These are phyloP conservation scores for Aureobasidium subglaciale DNA, from an alignment of 2,329 filamentous ascomycete genomes.

Conservation along the genomic window DNA sequence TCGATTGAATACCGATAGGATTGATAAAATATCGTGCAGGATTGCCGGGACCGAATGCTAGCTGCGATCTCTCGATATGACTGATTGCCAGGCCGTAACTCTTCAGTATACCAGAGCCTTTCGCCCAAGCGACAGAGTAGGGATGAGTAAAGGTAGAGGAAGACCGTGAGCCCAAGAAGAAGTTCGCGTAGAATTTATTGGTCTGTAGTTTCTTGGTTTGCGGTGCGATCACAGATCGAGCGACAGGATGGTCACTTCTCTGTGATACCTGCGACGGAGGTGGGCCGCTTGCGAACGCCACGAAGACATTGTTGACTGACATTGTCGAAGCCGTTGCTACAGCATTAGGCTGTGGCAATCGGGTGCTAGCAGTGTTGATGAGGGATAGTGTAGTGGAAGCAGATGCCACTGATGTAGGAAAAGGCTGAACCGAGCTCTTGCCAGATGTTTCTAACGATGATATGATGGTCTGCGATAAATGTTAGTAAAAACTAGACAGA, in stretches of 20 bases:
- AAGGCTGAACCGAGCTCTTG: conserved; percentile 23
- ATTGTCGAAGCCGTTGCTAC: conserved; percentile 20
- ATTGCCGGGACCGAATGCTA: conserved; percentile 33
- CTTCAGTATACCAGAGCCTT: conserved; percentile 46
- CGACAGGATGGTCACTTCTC: conserved; percentile 35
- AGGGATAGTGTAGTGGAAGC: conserved; percentile 25
- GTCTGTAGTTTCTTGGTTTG: conserved; percentile 51
- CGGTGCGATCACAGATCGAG: conserved; percentile 31
- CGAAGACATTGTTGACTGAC: conserved; percentile 32
- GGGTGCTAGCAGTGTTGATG: conserved; percentile 24
- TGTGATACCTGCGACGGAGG: conserved; percentile 36
- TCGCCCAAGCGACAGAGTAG: conserved; percentile 39
- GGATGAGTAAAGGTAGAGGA: conserved; percentile 66
- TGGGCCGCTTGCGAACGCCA: conserved; percentile 33
- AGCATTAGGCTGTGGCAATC: conserved; percentile 21
- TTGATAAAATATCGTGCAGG: conserved; percentile 62
- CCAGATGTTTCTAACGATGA: conserved; percentile 24
- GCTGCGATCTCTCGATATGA: conserved; percentile 61
- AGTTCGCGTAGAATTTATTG: conserved; percentile 66
- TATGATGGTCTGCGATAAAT: background rate
- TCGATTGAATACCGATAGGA: conserved; percentile 71
- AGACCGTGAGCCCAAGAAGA: conserved; percentile 67
- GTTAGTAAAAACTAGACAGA: background rate
- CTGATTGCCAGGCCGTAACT: conserved; percentile 75
- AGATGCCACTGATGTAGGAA: conserved; percentile 23